Evolutionary conservation across 176 grass and related monocot genomes (phyloP).

Genomic region (Chloris gayana): DNA sequence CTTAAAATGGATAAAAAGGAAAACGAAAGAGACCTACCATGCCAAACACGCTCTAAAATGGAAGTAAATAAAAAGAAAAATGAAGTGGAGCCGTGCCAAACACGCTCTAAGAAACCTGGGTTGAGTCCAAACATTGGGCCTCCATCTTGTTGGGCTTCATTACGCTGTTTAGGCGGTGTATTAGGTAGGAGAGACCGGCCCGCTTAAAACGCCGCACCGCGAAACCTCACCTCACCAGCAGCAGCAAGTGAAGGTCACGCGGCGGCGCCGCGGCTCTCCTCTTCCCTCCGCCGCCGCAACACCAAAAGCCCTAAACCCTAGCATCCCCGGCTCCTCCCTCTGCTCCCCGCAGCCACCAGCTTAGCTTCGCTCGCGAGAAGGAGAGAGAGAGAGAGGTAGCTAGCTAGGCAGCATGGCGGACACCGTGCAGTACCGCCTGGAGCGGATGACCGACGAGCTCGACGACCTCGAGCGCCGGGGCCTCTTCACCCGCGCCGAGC

Average conservation of each 20-base stretch:
- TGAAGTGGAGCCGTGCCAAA: no score
- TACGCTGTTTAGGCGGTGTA: not conserved
- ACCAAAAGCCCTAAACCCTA: not conserved
- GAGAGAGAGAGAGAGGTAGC: not conserved
- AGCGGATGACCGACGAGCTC: slow-evolving; percentile 86
- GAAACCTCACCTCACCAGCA: not conserved
- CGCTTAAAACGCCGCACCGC: not conserved
- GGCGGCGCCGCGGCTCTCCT: not conserved
- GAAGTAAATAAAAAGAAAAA: no score
- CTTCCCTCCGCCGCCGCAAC: not conserved
- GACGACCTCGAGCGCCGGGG: slow-evolving; percentile 80
- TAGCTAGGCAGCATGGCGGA: slow-evolving; percentile 59
- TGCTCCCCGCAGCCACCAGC: not conserved
- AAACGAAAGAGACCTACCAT: no score
- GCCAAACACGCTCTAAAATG: no score
- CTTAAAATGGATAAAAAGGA: no score
- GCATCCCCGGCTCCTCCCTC: not conserved
- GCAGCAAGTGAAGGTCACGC: not conserved
- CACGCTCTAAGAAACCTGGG: no score
- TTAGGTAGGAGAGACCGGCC: not conserved
- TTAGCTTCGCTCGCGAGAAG: not conserved
- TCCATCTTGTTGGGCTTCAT: not conserved
- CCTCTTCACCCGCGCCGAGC: slow-evolving; percentile 78
- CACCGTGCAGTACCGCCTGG: slow-evolving; percentile 78
- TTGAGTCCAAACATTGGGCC: no score